Evolutionary conservation across 495 filamentous ascomycete species (phyloP).

Genomic region (Monascus purpureus): DNA sequence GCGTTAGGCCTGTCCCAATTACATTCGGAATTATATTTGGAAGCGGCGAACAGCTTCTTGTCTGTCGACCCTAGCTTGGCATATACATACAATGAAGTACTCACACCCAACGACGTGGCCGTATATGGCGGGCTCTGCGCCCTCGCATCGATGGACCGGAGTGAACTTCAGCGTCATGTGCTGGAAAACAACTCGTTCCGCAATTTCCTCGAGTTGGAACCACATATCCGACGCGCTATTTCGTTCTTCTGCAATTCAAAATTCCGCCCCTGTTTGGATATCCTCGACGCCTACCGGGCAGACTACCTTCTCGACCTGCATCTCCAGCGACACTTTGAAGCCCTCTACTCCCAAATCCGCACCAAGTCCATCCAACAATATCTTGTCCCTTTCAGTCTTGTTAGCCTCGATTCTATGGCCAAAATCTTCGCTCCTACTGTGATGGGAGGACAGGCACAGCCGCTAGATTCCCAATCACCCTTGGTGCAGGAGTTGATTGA

Average conservation of each 20-base stretch:
- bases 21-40: slow-evolving; percentile 45
- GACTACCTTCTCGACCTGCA: slow-evolving; percentile 89
- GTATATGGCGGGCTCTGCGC: slow-evolving; percentile 85
- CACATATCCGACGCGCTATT: slow-evolving; percentile 85
- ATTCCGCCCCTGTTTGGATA: slow-evolving; percentile 69
- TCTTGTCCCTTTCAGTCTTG: slow-evolving; percentile 63
- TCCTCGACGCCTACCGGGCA: slow-evolving; percentile 62
- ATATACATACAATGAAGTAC: slow-evolving; percentile 52
- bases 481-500: slow-evolving; percentile 63
- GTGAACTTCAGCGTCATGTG: slow-evolving; percentile 56
- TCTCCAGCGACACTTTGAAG: slow-evolving; percentile 59
- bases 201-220: slow-evolving; percentile 80
- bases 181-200: slow-evolving; percentile 72
- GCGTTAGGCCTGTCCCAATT: slow-evolving; percentile 60
- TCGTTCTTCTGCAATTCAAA: slow-evolving; percentile 75
- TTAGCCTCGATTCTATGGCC: slow-evolving; percentile 55
- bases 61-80: slow-evolving; percentile 35
- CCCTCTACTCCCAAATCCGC: slow-evolving; percentile 58
- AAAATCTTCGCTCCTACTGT: slow-evolving; percentile 42
- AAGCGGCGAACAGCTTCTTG: slow-evolving; percentile 65
- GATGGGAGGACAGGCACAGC: slow-evolving; percentile 18
- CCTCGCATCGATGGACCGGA: slow-evolving; percentile 75
- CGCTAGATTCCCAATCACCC: slow-evolving; percentile 32
- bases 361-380: slow-evolving; percentile 90
- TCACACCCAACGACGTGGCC: slow-evolving; percentile 78